Conservation (phyloP, 345 rosid genomes). For the Citrus maxima region DNA sequence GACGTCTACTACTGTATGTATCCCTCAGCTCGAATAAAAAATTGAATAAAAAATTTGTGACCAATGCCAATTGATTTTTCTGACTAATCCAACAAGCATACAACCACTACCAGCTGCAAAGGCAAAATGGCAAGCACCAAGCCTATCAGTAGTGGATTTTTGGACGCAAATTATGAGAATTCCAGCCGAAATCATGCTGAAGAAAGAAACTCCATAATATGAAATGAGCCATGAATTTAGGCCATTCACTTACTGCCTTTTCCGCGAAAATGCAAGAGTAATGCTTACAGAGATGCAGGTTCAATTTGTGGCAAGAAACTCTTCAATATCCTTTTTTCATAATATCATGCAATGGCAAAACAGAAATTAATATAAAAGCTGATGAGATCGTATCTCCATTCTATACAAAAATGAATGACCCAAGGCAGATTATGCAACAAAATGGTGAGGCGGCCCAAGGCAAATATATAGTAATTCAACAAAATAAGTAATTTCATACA, state of each 20-base stretch:
- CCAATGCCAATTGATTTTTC: too few species aligned
- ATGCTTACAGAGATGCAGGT: conserved; percentile 78
- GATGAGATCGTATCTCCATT: too few species aligned
- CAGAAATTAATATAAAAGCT: too few species aligned
- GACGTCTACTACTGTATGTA: too few species aligned
- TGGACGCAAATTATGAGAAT: conserved; percentile 68
- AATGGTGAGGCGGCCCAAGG: too few species aligned
- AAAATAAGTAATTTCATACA: too few species aligned
- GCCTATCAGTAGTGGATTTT: conserved; percentile 62
- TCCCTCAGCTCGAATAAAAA: too few species aligned
- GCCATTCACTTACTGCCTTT: conserved; percentile 71
- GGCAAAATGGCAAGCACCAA: conserved; percentile 69
- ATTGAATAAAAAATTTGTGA: too few species aligned
- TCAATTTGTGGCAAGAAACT: conserved; percentile 81
- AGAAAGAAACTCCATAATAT: conserved; percentile 70
- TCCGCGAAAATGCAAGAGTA: conserved; percentile 78
- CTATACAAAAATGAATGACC: too few species aligned
- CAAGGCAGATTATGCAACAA: too few species aligned
- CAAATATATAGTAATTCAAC: too few species aligned
- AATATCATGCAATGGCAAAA: too few species aligned
- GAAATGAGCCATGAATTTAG: conserved; percentile 75
- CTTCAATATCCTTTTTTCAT: conserved; percentile 38
- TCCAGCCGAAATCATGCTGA: conserved; percentile 40
- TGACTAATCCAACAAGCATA: conserved; percentile 49
- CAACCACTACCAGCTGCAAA: conserved; percentile 86